A percentile compares a stretch with the other conserved stretches of the same genome.
These are phyloP conservation scores for Sclerotinia trifoliorum DNA, from an alignment of 2,329 filamentous ascomycete genomes.

Conservation along the genomic window DNA sequence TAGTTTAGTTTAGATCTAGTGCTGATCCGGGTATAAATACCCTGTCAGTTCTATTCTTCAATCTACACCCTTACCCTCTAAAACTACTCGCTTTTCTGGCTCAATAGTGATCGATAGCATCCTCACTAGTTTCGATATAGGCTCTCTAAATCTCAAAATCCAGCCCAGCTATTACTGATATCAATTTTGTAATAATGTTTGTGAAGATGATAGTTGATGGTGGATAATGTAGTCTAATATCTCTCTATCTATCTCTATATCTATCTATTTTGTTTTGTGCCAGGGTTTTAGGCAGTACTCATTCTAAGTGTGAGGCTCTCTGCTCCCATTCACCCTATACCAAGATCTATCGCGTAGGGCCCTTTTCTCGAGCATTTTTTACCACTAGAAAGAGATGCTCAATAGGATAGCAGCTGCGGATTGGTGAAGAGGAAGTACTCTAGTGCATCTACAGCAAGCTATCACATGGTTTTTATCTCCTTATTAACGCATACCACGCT, in stretches of 20 bases:
- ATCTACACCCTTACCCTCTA: no score
- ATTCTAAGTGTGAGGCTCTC: background rate
- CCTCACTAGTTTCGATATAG: no score
- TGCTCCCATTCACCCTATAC: no score
- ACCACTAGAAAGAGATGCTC: background rate
- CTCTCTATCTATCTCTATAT: background rate
- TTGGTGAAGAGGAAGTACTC: background rate
- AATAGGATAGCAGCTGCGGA: background rate
- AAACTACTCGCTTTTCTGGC: no score
- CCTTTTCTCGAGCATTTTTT: rapidly evolving
- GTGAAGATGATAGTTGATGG: no score
- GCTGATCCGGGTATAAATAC: no score
- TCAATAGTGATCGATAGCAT: no score
- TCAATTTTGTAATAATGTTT: no score
- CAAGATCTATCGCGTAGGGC: background rate
- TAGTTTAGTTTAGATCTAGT: no score
- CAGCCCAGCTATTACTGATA: no score
- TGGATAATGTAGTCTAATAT: background rate
- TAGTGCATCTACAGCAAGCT: background rate
- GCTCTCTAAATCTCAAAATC: no score
- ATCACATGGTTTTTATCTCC: background rate
- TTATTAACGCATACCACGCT: background rate
- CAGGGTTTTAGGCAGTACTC: background rate
- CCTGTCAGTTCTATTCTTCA: no score
- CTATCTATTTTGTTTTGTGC: background rate